These are phyloP conservation scores for Sugiyamaella xylanicola DNA, from an alignment of 1,139 yeast species.

Conservation along the genomic window DNA sequence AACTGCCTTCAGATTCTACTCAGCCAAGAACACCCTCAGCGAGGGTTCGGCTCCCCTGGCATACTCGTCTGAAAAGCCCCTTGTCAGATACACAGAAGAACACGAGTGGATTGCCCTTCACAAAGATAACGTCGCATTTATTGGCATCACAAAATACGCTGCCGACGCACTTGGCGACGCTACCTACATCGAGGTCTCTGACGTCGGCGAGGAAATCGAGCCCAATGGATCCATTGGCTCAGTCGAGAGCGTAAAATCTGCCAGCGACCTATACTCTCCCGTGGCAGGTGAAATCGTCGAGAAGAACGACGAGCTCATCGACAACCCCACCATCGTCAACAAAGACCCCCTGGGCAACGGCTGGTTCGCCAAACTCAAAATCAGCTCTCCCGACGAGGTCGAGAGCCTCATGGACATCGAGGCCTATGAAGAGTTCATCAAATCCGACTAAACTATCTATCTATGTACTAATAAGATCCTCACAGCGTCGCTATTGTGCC, in stretches of 20 bases:
- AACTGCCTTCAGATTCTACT: slow-evolving; percentile 26
- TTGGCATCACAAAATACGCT: slow-evolving; percentile 94
- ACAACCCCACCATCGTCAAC: slow-evolving; percentile 77
- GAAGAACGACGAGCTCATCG: slow-evolving; percentile 65
- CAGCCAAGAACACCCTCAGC: slow-evolving; percentile 50
- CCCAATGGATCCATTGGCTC: slow-evolving; percentile 87
- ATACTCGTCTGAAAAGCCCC: slow-evolving; percentile 46
- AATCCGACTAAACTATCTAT: slow-evolving; percentile 34
- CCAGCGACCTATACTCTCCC: slow-evolving; percentile 91
- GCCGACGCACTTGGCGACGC: slow-evolving; percentile 98
- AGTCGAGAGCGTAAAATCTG: slow-evolving; percentile 92
- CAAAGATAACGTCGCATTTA: slow-evolving; percentile 69
- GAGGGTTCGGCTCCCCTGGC: slow-evolving; percentile 55
- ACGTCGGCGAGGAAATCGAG: slow-evolving; percentile 63
- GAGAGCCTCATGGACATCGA: slow-evolving; percentile 55
- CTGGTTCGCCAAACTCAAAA: slow-evolving; percentile 82
- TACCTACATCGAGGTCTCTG: slow-evolving; percentile 89
- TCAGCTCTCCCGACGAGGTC: slow-evolving; percentile 47
- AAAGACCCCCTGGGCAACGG: slow-evolving; percentile 91
- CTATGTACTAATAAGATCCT: not conserved
- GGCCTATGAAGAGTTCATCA: slow-evolving; percentile 65
- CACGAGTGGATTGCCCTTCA: slow-evolving; percentile 96
- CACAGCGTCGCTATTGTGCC: too few species aligned
- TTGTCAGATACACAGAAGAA: slow-evolving; percentile 74
- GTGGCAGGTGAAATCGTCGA: slow-evolving; percentile 76